Conservation (phyloP, 495 filamentous ascomycete genomes). For the Tuber melanosporum region DNA sequence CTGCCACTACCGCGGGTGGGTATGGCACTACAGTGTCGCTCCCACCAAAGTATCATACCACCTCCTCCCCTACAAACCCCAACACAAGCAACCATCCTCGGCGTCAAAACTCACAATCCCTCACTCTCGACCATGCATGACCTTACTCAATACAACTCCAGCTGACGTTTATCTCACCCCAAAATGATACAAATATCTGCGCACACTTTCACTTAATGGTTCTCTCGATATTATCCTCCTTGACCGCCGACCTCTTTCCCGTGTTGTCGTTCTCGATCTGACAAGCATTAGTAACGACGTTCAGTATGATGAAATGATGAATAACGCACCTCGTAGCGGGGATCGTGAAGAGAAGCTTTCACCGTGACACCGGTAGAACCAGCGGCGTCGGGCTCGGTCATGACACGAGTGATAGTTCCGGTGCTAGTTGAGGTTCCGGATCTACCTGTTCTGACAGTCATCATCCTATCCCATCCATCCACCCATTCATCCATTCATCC, state of each 20-base stretch:
- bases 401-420: slow-evolving; percentile 35
- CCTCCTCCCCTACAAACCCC: background rate
- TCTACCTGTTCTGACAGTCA: slow-evolving; percentile 13
- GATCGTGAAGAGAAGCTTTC: slow-evolving; percentile 29
- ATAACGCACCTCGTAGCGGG: slow-evolving; percentile 36
- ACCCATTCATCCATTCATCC: background rate
- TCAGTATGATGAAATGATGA: background rate
- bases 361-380: slow-evolving; percentile 28
- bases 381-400: slow-evolving; percentile 32
- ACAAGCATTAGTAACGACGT: background rate
- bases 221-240: slow-evolving; percentile 39
- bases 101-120: background rate
- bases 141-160: background rate
- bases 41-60: background rate
- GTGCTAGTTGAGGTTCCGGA: slow-evolving; percentile 37
- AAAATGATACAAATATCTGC: background rate
- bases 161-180: background rate
- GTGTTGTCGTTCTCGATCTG: slow-evolving; percentile 41
- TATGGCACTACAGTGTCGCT: no score
- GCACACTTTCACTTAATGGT: slow-evolving; percentile 14
- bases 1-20: background rate
- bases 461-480: background rate
- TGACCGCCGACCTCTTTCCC: slow-evolving; percentile 36
- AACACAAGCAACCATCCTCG: background rate
- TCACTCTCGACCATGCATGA: background rate